Percentiles rank a stretch among this genome's conserved stretches.
Evolutionary conservation across 352 stramenopile species (phyloP).

Genomic region (Phytophthora pini): DNA sequence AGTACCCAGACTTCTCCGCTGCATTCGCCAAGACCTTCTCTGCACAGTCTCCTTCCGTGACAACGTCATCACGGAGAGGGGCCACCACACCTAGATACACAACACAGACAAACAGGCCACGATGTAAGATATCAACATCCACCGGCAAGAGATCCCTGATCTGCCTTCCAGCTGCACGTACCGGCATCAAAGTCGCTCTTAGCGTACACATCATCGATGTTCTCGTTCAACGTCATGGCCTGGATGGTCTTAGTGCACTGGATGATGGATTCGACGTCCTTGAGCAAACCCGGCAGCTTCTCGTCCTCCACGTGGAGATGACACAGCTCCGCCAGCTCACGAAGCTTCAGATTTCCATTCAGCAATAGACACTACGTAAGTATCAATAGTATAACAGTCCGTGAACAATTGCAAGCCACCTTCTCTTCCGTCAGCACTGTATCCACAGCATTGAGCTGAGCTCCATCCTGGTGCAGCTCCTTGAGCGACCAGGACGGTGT

Average conservation of each 20-base stretch:
- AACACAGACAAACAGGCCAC: background rate
- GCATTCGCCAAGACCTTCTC: constrained; percentile 83
- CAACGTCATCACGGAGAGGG: constrained; percentile 75
- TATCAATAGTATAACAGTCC: no score
- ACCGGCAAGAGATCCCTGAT: background rate
- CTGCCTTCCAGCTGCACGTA: constrained; percentile 9
- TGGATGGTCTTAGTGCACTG: constrained; percentile 90
- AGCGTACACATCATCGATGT: constrained; percentile 86
- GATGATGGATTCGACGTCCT: constrained; percentile 88
- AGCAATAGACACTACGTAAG: background rate
- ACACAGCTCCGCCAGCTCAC: constrained; percentile 81
- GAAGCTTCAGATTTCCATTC: constrained; percentile 43
- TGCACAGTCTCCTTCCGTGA: constrained; percentile 75
- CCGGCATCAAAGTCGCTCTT: constrained; percentile 63
- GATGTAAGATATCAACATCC: constrained; percentile 7
- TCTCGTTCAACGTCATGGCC: constrained; percentile 78
- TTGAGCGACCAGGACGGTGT: constrained; percentile 83
- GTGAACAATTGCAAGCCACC: constrained; percentile 28
- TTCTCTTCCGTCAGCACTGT: constrained; percentile 70
- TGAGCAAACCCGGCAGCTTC: constrained; percentile 73
- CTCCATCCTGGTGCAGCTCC: constrained; percentile 76
- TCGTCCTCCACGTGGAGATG: constrained; percentile 82
- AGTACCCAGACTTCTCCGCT: constrained; percentile 78
- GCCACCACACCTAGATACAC: constrained; percentile 33
- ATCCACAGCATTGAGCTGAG: constrained; percentile 44